Evolutionary conservation across 1,284 basidiomycete genomes (phyloP), one percentile per base, ranked within the genome.

Genomic region (Lentinus polychrous): DNA sequence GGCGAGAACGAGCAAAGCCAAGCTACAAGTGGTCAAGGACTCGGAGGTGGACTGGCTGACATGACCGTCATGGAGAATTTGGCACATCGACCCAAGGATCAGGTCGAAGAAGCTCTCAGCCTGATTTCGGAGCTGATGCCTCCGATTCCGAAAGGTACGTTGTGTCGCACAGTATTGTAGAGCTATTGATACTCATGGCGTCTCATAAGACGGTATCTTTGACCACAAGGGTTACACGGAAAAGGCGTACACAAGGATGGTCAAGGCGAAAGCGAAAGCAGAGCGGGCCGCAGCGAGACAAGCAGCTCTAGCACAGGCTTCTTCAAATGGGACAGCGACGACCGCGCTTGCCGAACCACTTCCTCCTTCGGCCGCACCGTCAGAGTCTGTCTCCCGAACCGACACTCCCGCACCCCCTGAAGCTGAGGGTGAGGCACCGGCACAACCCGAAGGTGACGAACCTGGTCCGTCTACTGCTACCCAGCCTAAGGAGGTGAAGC

Each of bases 11-110:
- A 86, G 57, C 80, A 87, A 60, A 86, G 86, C 14, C 75, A 73
- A 51, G 76, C 78, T 1, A 66, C 60, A 4, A 70, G 69, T 18
- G 81, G 83, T 1, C 88, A 91, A 63, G 88, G 88, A 8, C 68
- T 92, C 1, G 88, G 87, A 23, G 89, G 88, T 32, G 88, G 91
- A 18, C 66, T 94, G 6, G 89, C 90, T 3, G 94, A 98, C 64
- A 94, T 98, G 91, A 89, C 91, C 6, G 91, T 99, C 32, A 91
- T 98, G 81, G 92, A 98, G 69, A 98, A 95, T 64, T 72, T 99
- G 32, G 93, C 94, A 0, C 93, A 97, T 65, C 79, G 94, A 34
- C 91, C 95, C 8, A 98, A 98, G 69, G 95, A 98, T 56, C 94
- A 96, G 64, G 81, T 97, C 5, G 93, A 96, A 66, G 94, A 97